Evolutionary conservation across 768 basidiomycete species (phyloP).

Genomic region (Kwoniella botswanensis): DNA sequence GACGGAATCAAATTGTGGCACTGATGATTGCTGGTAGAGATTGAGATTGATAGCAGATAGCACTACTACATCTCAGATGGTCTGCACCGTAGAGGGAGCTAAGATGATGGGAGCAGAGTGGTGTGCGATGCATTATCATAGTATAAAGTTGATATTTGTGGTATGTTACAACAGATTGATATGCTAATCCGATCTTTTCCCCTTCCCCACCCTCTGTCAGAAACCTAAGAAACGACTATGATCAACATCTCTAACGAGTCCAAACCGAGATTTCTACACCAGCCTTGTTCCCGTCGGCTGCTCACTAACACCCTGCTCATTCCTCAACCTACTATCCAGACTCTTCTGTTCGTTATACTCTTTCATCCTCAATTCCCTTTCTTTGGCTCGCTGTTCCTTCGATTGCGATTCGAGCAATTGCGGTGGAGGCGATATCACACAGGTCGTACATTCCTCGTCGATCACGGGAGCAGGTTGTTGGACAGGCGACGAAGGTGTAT

Average conservation of each 20-base stretch:
- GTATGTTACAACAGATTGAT: background rate
- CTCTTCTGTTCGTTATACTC: slow-evolving; percentile 53
- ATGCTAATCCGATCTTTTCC: slow-evolving; percentile 5
- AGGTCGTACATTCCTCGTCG: slow-evolving; percentile 47
- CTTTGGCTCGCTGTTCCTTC: slow-evolving; percentile 33
- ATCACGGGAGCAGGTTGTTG: slow-evolving; percentile 41
- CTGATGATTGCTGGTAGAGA: too few species aligned
- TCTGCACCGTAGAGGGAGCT: too few species aligned
- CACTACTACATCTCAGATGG: too few species aligned
- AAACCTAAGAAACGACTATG: too few species aligned
- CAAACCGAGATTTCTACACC: background rate
- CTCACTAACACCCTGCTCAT: slow-evolving; percentile 40
- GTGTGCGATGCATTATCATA: slow-evolving; percentile 6
- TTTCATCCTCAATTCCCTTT: slow-evolving; percentile 37
- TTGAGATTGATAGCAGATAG: too few species aligned
- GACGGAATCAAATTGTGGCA: slow-evolving; percentile 20
- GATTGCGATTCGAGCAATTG: slow-evolving; percentile 40
- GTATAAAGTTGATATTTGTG: background rate
- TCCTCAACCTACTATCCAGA: slow-evolving; percentile 41
- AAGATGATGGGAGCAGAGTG: slow-evolving; percentile 1
- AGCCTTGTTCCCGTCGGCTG: slow-evolving; percentile 1
- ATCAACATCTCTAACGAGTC: too few species aligned
- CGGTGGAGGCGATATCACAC: slow-evolving; percentile 47
- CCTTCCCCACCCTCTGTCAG: background rate
- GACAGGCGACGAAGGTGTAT: slow-evolving; percentile 34